These are phyloP conservation scores for Trypanosoma boissoni DNA, from an alignment of 208 protist genomes.

Conservation along the genomic window DNA sequence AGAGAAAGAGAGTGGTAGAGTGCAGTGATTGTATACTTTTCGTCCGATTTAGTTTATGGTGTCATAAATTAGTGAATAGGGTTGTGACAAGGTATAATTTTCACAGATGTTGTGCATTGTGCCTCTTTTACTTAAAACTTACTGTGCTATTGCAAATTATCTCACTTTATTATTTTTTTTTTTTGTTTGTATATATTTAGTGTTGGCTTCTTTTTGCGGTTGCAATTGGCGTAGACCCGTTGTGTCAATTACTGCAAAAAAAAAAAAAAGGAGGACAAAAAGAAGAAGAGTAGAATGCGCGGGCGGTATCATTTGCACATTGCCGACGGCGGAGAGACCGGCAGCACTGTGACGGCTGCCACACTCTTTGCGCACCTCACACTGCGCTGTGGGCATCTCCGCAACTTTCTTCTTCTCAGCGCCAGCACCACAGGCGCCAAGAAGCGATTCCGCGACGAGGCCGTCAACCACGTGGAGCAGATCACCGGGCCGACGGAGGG, in stretches of 20 bases:
- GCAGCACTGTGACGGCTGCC: slow-evolving; percentile 34
- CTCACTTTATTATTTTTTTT: slow-evolving; percentile 1
- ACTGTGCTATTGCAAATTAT: no score
- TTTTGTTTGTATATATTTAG: background rate
- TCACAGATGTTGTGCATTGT: no score
- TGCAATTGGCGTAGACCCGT: slow-evolving; percentile 4
- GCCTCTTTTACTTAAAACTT: no score
- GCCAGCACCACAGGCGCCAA: slow-evolving; percentile 52
- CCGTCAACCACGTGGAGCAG: slow-evolving; percentile 1
- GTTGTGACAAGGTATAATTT: no score
- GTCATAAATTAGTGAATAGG: no score
- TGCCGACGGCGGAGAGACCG: slow-evolving; percentile 45
- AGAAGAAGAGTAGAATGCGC: background rate
- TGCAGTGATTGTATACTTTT: no score
- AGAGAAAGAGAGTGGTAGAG: no score
- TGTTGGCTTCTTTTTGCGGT: background rate
- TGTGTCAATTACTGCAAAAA: slow-evolving; percentile 4
- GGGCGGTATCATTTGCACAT: slow-evolving; percentile 66
- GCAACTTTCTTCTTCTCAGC: slow-evolving; percentile 50
- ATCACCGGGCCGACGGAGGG: background rate
- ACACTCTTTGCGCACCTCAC: slow-evolving; percentile 69
- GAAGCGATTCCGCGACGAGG: slow-evolving; percentile 12
- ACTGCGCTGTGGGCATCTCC: slow-evolving; percentile 61
- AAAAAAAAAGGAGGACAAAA: slow-evolving; percentile 3
- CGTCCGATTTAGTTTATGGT: no score